phyloP scores from a whole-genome alignment of 2,329 filamentous ascomycete genomes.

The Paecilomyces sp. region DNA sequence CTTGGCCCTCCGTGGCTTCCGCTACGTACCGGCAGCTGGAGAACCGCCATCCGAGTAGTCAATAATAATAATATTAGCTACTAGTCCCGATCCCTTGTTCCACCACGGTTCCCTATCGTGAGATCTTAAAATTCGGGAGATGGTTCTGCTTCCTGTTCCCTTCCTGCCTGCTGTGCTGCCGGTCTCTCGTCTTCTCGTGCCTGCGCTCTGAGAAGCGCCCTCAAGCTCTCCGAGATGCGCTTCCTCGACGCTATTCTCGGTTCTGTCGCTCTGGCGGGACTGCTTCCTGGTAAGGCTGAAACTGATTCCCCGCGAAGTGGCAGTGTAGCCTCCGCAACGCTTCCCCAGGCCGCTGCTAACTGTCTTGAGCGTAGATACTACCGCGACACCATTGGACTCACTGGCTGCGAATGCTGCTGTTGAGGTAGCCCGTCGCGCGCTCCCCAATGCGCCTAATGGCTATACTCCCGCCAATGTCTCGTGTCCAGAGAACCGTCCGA shows the following conservation, averaged over 20 bases:
- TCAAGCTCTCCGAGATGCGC: neutral
- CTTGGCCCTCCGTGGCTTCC: neutral
- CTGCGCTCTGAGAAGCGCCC: neutral
- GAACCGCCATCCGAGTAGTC: neutral
- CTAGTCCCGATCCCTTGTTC: neutral
- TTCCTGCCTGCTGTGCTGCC: neutral
- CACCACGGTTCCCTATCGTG: neutral
- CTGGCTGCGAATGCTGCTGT: neutral
- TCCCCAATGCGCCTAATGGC: slow-evolving; percentile 54
- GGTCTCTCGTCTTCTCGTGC: neutral
- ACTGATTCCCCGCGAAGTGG: neutral
- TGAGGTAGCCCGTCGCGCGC: slow-evolving; percentile 26
- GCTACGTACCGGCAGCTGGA: neutral
- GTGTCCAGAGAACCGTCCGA: slow-evolving; percentile 65
- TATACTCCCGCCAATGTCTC: slow-evolving; percentile 64
- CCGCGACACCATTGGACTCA: neutral
- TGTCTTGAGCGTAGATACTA: neutral
- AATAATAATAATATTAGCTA: no score
- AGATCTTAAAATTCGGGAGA: neutral
- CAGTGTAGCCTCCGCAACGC: neutral
- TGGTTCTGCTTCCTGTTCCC: neutral
- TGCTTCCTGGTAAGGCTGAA: neutral
- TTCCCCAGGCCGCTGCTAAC: neutral
- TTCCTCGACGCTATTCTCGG: neutral
- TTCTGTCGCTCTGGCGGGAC: neutral